Base-by-base conservation (phyloP, 2,329 filamentous ascomycete species). In the Penicillium sclerotigenum region DNA sequence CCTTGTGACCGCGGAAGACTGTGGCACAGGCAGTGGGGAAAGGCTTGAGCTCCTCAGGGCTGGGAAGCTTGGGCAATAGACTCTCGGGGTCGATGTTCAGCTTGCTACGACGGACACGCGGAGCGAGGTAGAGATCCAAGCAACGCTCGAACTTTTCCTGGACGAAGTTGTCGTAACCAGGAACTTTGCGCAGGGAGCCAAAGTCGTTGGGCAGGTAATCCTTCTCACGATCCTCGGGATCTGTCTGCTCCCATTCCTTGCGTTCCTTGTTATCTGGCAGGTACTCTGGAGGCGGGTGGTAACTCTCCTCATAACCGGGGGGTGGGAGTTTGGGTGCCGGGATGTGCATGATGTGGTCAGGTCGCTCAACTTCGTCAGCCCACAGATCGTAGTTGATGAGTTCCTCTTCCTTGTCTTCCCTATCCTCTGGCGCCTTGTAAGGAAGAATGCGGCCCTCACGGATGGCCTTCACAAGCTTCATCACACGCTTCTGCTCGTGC, bases 121-220 rank as follows among this genome's bases (percentile, higher is more conserved):
- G 94, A 16, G 95, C 94, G 57, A 99, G 83, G 73, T 99, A 99
- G 18, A 99, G 82, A 75, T 99, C 95, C 64, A 99, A 79, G 72
- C 91, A 97, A 62, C 95, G 83, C 74, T 99, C 92, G 67, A 99
- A 99, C 64, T 92, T 88, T 75, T 99, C 94, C 74, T 97, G 96
- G 71, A 99, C 86, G 64, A 97, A 91, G 52, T 82, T 83, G 48
- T 88, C 89, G 71, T 96, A 99, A 16, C 89, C 95, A 48, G 95
- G 94, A 7, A 97, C 94, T 71, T 91, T 91, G 59, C 94, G 88
- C 53, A 99, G 79, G 2, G 94, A 87, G 64, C 89, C 87, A 72
- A 91, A 90, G 69, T 91, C 87, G 57, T 85, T 85, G 2, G 95
- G 90, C 33, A 99, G 77, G 67, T 91, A 99, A 47, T 96, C 89